Conservation (phyloP, 352 stramenopile genomes). For the Globisporangium sylvaticum region DNA sequence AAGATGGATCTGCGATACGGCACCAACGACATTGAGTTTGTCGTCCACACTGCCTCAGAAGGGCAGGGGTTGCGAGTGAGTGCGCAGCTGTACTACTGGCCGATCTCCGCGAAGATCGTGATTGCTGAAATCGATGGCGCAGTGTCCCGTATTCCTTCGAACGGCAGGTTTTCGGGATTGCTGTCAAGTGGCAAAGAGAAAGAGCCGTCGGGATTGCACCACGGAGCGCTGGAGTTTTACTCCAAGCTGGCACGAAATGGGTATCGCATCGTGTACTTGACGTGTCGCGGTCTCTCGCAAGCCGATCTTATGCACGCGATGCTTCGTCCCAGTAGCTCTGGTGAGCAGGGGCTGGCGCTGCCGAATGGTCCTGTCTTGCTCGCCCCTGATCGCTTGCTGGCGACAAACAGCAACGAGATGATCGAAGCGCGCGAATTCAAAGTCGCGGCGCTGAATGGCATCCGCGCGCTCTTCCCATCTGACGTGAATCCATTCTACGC, state of each 20-base stretch:
- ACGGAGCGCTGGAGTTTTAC: slow-evolving; percentile 76
- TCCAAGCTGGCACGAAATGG: slow-evolving; percentile 58
- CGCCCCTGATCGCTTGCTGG: slow-evolving; percentile 57
- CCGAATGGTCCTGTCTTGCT: slow-evolving; percentile 72
- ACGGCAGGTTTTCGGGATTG: slow-evolving; percentile 26
- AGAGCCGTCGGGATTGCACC: slow-evolving; percentile 39
- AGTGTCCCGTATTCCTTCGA: slow-evolving; percentile 43
- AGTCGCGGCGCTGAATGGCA: slow-evolving; percentile 49
- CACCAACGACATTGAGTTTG: slow-evolving; percentile 72
- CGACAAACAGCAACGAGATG: slow-evolving; percentile 32
- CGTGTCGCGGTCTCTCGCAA: slow-evolving; percentile 52
- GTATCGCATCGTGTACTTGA: slow-evolving; percentile 82
- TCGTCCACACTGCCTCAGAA: slow-evolving; percentile 23
- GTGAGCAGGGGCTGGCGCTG: slow-evolving; percentile 22
- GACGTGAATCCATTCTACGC: slow-evolving; percentile 85
- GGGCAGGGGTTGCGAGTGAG: slow-evolving; percentile 35
- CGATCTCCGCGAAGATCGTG: slow-evolving; percentile 66
- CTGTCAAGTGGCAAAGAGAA: slow-evolving; percentile 41
- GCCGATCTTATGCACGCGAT: slow-evolving; percentile 41
- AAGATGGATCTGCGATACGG: slow-evolving; percentile 57
- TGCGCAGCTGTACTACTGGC: slow-evolving; percentile 71
- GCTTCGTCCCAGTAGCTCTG: slow-evolving; percentile 12
- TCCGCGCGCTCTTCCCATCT: slow-evolving; percentile 63
- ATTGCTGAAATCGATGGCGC: slow-evolving; percentile 82
- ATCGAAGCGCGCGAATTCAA: slow-evolving; percentile 65